Conservation (phyloP, 2,329 filamentous ascomycete genomes). For the Phyllosticta citriasiana region DNA sequence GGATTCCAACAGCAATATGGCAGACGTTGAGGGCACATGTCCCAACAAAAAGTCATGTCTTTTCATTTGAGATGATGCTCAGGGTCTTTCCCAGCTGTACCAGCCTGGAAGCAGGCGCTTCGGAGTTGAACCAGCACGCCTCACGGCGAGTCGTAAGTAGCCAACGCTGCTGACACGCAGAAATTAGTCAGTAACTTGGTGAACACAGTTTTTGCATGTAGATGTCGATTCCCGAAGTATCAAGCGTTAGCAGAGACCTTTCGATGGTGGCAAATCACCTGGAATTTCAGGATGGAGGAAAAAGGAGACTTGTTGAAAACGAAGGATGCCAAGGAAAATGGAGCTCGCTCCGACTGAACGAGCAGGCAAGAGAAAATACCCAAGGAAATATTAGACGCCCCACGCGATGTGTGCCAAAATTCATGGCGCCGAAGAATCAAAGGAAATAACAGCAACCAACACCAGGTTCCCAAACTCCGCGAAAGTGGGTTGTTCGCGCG, state of each 20-base stretch:
- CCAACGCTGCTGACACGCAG: not conserved
- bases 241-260: not conserved
- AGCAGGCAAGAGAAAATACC: not conserved
- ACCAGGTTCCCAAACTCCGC: not conserved
- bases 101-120: not conserved
- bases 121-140: not conserved
- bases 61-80: not conserved
- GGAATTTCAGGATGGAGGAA: not conserved
- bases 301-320: not conserved
- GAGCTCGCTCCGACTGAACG: not conserved
- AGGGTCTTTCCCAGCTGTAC: not conserved
- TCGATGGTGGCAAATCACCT: not conserved
- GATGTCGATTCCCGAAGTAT: not conserved
- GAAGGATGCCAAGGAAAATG: not conserved
- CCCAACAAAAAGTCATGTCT: not conserved
- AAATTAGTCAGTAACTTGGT: constrained; percentile 2
- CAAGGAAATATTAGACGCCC: not conserved
- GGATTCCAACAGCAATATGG: constrained; percentile 14
- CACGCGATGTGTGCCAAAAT: not conserved
- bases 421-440: not conserved
- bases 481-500: not conserved
- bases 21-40: not conserved
- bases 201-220: not conserved
- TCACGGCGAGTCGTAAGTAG: constrained; percentile 6
- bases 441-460: not conserved